phyloP scores from a whole-genome alignment of 1,139 yeast genomes.

The Pichia sp. region DNA sequence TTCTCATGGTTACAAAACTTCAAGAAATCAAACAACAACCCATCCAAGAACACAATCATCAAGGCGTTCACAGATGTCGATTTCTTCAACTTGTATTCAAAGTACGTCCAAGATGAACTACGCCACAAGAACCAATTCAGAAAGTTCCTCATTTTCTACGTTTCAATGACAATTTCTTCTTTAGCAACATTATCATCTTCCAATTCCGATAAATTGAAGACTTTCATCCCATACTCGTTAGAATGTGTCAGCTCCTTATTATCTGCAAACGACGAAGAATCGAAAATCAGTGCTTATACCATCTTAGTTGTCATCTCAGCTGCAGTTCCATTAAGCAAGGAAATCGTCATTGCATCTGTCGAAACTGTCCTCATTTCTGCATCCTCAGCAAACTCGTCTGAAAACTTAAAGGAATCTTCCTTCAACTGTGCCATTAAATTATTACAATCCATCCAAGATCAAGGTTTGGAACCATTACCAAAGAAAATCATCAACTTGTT shows the following conservation, averaged over 20 bases:
- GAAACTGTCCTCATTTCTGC: slow-evolving; percentile 50
- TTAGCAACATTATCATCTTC: slow-evolving; percentile 46
- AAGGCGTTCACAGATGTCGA: slow-evolving; percentile 74
- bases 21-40: slow-evolving; percentile 52
- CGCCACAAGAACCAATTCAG: slow-evolving; percentile 60
- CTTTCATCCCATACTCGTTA: slow-evolving; percentile 52
- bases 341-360: slow-evolving; percentile 66
- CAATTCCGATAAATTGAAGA: slow-evolving; percentile 38
- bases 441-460: slow-evolving; percentile 39
- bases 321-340: slow-evolving; percentile 63
- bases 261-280: slow-evolving; percentile 52
- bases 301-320: slow-evolving; percentile 74
- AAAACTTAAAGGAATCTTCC: slow-evolving; percentile 30
- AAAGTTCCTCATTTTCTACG: slow-evolving; percentile 74
- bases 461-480: slow-evolving; percentile 30
- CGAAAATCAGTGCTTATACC: slow-evolving; percentile 82
- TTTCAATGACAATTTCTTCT: slow-evolving; percentile 70
- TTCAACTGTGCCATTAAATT: slow-evolving; percentile 32
- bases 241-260: slow-evolving; percentile 56
- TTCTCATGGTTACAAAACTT: slow-evolving; percentile 71
- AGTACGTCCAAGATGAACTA: slow-evolving; percentile 55
- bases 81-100: slow-evolving; percentile 63
- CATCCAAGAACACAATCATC: slow-evolving; percentile 67
- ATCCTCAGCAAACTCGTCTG: slow-evolving; percentile 3
- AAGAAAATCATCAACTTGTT: slow-evolving; percentile 25